Conservation (phyloP, 805 yeast genomes). For the Wickerhamomyces xylosicus region DNA sequence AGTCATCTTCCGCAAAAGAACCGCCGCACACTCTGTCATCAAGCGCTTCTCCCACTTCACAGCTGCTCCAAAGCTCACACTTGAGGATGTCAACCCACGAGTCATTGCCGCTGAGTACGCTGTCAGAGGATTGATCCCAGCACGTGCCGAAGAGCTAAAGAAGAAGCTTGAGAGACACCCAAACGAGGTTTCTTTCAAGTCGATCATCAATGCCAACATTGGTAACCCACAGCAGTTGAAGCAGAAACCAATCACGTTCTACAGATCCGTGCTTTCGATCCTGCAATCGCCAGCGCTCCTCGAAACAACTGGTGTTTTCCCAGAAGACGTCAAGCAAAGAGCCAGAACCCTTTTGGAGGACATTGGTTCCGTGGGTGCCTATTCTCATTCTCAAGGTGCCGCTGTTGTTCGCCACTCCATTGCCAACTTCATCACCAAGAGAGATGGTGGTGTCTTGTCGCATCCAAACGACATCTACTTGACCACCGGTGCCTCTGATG, state of each 20-base stretch:
- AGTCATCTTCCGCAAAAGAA: background rate
- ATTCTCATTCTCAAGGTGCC: conserved; percentile 89
- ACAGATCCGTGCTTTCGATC: conserved; percentile 80
- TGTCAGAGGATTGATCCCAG: conserved; percentile 91
- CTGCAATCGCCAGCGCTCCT: conserved; percentile 77
- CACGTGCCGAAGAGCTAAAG: conserved; percentile 79
- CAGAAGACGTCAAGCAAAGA: conserved; percentile 64
- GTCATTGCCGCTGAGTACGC: conserved; percentile 90
- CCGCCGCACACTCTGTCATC: background rate
- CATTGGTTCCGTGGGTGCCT: conserved; percentile 87
- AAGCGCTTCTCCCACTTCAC: conserved; percentile 5
- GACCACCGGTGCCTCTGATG: conserved; percentile 92
- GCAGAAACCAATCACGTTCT: conserved; percentile 91
- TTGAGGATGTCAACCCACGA: conserved; percentile 54
- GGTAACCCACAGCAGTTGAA: conserved; percentile 98
- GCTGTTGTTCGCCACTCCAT: conserved; percentile 61
- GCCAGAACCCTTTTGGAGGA: conserved; percentile 51
- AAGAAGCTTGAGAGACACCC: conserved; percentile 43
- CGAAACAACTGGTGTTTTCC: conserved; percentile 24
- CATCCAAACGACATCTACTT: conserved; percentile 67
- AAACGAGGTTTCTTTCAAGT: conserved; percentile 60
- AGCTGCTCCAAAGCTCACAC: conserved; percentile 27
- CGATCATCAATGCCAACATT: conserved; percentile 82
- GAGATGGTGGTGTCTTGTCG: conserved; percentile 72
- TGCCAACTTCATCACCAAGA: conserved; percentile 64